These are phyloP conservation scores for Metschnikowia arizonensis DNA, from an alignment of 805 yeast species.

Conservation along the genomic window DNA sequence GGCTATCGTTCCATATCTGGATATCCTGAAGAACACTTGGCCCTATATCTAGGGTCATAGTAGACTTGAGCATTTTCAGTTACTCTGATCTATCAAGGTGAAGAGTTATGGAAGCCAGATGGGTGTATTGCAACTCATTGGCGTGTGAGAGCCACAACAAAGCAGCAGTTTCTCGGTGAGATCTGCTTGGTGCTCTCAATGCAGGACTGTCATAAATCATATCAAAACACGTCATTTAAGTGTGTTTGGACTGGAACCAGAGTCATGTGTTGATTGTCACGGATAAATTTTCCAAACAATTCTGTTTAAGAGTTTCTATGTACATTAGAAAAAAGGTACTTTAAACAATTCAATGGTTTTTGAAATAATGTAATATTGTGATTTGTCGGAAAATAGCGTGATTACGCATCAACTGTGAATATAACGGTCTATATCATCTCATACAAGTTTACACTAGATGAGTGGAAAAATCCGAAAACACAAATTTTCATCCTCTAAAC, in stretches of 20 bases:
- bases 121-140: slow-evolving; percentile 1
- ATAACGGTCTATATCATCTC: neutral
- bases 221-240: neutral
- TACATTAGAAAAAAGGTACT: no score
- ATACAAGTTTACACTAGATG: neutral
- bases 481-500: neutral
- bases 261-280: no score
- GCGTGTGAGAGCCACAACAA: neutral
- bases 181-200: neutral
- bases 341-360: no score
- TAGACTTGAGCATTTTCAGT: slow-evolving; percentile 10
- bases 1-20: slow-evolving; percentile 15
- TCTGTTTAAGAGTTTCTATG: no score
- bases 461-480: neutral
- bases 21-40: slow-evolving; percentile 9
- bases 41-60: slow-evolving; percentile 10
- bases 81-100: neutral
- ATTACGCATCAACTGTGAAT: neutral
- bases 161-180: neutral
- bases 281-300: no score
- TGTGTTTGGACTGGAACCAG: no score
- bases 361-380: neutral
- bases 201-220: neutral
- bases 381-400: neutral
- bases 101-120: neutral